Percentiles rank a stretch among this genome's conserved stretches.
Evolutionary conservation across 2,329 filamentous ascomycete genomes (phyloP).

Genomic region (Nannizzia gypsea): DNA sequence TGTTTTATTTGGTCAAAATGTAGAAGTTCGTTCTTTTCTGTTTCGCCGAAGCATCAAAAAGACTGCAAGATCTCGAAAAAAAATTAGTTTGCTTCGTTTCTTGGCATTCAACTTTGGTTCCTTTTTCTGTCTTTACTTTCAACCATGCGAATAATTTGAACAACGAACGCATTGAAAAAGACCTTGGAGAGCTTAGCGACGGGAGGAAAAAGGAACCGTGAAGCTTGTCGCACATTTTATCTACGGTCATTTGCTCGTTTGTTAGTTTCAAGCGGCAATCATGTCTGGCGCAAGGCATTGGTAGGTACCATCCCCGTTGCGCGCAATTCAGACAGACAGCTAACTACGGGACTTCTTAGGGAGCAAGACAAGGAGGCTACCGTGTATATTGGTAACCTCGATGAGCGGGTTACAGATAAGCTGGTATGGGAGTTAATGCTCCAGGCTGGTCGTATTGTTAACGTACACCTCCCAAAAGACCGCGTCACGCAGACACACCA

Average conservation of each 20-base stretch:
- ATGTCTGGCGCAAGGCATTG: conserved; percentile 69
- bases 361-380: conserved; percentile 98
- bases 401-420: conserved; percentile 84
- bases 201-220: background rate
- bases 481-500: conserved; percentile 94
- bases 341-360: conserved; percentile 39
- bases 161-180: background rate
- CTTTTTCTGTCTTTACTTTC: background rate
- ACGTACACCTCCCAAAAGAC: conserved; percentile 96
- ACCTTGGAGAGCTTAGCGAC: background rate
- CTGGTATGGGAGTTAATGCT: conserved; percentile 97
- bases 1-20: background rate
- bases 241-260: background rate
- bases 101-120: conserved; percentile 1
- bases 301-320: conserved; percentile 36
- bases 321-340: conserved; percentile 15
- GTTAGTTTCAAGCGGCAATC: conserved; percentile 1
- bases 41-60: background rate
- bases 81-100: background rate
- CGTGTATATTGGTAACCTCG: conserved; percentile 95
- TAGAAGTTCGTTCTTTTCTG: conserved; percentile 8
- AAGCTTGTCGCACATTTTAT: background rate
- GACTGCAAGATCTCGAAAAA: background rate
- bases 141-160: background rate
- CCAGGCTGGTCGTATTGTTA: conserved; percentile 91